These are phyloP conservation scores for Hansfordia pulvinata DNA, from an alignment of 2,329 filamentous ascomycete species.

Conservation along the genomic window DNA sequence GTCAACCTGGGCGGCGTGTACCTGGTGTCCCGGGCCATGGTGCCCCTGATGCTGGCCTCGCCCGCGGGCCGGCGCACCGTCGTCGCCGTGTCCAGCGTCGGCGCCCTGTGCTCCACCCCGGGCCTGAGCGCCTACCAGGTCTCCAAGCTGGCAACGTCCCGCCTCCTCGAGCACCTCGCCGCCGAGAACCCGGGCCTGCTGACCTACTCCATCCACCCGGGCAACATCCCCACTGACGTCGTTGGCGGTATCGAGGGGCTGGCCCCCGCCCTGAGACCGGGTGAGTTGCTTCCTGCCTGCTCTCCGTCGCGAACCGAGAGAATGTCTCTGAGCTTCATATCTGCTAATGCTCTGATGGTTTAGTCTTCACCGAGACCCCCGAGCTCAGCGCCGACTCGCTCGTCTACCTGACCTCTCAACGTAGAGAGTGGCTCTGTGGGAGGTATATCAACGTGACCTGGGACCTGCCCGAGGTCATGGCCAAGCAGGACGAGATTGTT, in stretches of 20 bases:
- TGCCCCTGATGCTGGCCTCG: conserved; percentile 4
- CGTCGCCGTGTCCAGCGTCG: conserved; percentile 24
- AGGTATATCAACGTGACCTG: conserved; percentile 24
- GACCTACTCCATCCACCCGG: conserved; percentile 27
- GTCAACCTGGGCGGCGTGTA: conserved; percentile 6
- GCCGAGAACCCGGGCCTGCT: conserved; percentile 25
- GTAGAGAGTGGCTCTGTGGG: conserved; percentile 17
- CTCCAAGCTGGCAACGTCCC: conserved; percentile 25
- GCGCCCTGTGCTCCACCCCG: conserved; percentile 16
- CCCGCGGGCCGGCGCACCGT: conserved; percentile 19
- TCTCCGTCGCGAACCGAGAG: not conserved
- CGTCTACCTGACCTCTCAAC: conserved; percentile 15
- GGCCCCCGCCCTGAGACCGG: conserved; percentile 2
- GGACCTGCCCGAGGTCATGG: conserved; percentile 21
- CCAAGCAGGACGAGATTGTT: conserved; percentile 15
- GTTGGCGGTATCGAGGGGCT: conserved; percentile 3
- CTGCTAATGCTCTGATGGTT: conserved; percentile 1
- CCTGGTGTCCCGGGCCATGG: conserved; percentile 5
- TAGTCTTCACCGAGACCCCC: conserved; percentile 12
- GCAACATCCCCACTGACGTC: conserved; percentile 23
- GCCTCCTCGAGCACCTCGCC: conserved; percentile 25
- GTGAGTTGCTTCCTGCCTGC: conserved; percentile 4
- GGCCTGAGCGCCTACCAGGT: conserved; percentile 27
- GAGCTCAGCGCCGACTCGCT: conserved; percentile 15
- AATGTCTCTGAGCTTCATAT: too few relatives aligned